Percentiles rank a stretch among this genome's conserved stretches.
Conservation (phyloP, 345 rosid species). For the Cardamine occulta region DNA sequence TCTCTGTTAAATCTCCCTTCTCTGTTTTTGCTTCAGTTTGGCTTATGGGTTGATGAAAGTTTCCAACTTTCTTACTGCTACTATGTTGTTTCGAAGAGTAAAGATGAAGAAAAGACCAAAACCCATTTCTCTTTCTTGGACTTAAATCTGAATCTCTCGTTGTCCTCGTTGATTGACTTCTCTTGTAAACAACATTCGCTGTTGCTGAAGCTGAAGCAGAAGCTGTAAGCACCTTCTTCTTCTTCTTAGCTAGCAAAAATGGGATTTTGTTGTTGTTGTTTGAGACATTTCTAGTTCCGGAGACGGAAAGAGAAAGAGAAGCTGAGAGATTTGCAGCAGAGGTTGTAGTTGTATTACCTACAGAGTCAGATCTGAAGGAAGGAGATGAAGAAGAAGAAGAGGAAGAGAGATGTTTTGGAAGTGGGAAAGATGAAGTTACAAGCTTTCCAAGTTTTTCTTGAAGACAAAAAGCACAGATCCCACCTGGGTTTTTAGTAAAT, state of each 20-base stretch:
- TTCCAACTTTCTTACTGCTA: slow-evolving; percentile 49
- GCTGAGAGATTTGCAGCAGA: slow-evolving; percentile 35
- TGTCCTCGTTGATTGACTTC: slow-evolving; percentile 75
- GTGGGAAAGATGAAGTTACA: slow-evolving; percentile 84
- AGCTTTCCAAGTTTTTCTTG: slow-evolving; percentile 97
- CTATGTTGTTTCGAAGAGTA: slow-evolving; percentile 51
- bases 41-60: slow-evolving; percentile 25
- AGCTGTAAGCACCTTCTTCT: slow-evolving; percentile 54
- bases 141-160: slow-evolving; percentile 50
- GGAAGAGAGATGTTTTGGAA: slow-evolving; percentile 56
- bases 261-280: slow-evolving; percentile 49
- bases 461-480: slow-evolving; percentile 98
- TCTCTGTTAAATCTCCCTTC: slow-evolving; percentile 11
- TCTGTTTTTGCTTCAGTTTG: slow-evolving; percentile 17
- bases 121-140: slow-evolving; percentile 69
- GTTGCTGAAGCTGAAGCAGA: slow-evolving; percentile 50
- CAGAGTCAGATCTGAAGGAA: slow-evolving; percentile 82
- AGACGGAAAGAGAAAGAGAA: slow-evolving; percentile 51
- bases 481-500: slow-evolving; percentile 80
- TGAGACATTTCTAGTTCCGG: slow-evolving; percentile 47
- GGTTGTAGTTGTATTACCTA: slow-evolving; percentile 12
- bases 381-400: slow-evolving; percentile 67
- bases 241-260: slow-evolving; percentile 73
- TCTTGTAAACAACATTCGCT: slow-evolving; percentile 57
- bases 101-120: slow-evolving; percentile 90